Evolutionary conservation across 2,329 filamentous ascomycete species (phyloP).

Genomic region (Madurella fahalii): DNA sequence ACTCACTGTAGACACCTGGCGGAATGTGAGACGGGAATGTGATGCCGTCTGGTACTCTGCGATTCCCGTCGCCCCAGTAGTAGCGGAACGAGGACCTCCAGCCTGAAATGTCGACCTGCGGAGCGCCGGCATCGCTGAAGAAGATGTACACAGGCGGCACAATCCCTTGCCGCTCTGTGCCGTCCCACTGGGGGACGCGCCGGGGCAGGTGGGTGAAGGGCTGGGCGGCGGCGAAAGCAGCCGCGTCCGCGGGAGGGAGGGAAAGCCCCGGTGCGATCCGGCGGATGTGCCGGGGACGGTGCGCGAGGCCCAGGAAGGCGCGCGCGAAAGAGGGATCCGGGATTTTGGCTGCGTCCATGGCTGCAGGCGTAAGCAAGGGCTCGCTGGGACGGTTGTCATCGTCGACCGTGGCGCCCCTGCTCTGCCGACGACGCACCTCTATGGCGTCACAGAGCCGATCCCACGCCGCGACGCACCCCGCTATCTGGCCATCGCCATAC

Average conservation of each 20-base stretch:
- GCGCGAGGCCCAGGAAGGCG: not conserved
- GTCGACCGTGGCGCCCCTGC: too few relatives aligned
- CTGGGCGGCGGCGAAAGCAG: not conserved
- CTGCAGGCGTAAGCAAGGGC: too few relatives aligned
- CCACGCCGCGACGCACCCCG: constrained; percentile 1
- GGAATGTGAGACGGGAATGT: not conserved
- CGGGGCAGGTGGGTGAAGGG: not conserved
- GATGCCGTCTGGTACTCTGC: too few relatives aligned
- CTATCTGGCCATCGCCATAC: not conserved
- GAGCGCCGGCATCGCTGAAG: not conserved
- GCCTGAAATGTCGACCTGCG: not conserved
- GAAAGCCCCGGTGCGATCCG: not conserved
- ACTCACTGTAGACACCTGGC: not conserved
- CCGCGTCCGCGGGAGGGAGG: not conserved
- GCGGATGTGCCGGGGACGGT: not conserved
- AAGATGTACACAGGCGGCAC: constrained; percentile 1
- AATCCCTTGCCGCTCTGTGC: not conserved
- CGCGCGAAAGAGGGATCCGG: not conserved
- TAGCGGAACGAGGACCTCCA: too few relatives aligned
- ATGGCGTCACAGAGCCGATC: not conserved
- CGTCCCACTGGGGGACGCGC: not conserved
- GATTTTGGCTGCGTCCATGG: too few relatives aligned
- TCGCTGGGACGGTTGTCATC: too few relatives aligned
- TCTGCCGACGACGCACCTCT: not conserved
- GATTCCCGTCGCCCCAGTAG: too few relatives aligned